A percentile compares a stretch with the other conserved stretches of the same genome.
These are phyloP conservation scores for Leishmania guyanensis DNA, from an alignment of 208 protist species.

Conservation along the genomic window DNA sequence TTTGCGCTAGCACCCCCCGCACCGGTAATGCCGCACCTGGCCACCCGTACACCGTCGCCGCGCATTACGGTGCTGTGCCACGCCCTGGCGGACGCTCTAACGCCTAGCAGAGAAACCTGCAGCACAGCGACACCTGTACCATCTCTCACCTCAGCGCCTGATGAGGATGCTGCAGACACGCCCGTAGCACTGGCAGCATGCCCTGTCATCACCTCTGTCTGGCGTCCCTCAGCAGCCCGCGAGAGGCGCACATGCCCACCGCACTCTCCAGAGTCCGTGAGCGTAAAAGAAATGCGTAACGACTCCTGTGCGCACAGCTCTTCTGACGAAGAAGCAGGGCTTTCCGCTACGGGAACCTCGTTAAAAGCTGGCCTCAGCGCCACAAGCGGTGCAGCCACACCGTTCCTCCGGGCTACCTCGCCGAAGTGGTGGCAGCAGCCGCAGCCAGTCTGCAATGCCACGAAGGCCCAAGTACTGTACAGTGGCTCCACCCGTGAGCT, in stretches of 20 bases:
- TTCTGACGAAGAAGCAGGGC: slow-evolving; percentile 5
- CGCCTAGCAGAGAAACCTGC: slow-evolving; percentile 3
- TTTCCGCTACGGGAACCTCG: slow-evolving; percentile 1
- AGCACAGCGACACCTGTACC: neutral
- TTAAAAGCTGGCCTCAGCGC: slow-evolving; percentile 3
- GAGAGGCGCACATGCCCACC: neutral
- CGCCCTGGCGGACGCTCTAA: slow-evolving; percentile 7
- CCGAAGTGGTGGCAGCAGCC: neutral
- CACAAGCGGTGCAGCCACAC: neutral
- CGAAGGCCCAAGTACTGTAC: neutral
- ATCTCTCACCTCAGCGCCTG: neutral
- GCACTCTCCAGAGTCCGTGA: neutral
- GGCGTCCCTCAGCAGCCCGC: neutral
- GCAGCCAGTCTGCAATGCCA: neutral
- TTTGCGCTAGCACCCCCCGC: slow-evolving; percentile 7
- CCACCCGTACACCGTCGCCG: neutral
- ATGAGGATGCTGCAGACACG: neutral
- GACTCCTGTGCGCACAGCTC: neutral
- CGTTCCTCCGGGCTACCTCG: neutral
- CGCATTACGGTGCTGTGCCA: neutral
- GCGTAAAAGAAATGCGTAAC: neutral
- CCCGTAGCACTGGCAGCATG: neutral
- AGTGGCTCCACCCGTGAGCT: slow-evolving; percentile 1
- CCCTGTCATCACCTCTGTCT: neutral
- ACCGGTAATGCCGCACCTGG: neutral